phyloP scores from a whole-genome alignment of 805 yeast species.

The Scheffersomyces coipomensis region DNA sequence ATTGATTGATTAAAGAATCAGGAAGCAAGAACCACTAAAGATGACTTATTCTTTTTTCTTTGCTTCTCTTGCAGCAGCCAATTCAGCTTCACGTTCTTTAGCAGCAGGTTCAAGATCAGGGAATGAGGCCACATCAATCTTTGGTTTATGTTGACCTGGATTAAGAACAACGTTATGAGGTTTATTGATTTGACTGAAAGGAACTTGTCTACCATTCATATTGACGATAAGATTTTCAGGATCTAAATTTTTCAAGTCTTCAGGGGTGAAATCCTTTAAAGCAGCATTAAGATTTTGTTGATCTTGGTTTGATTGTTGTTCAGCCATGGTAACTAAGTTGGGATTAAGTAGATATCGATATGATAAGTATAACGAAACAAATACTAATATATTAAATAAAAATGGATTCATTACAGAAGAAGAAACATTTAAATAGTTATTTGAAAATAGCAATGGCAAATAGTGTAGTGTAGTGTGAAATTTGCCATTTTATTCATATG shows the following conservation, averaged over 20 bases:
- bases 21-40: too few relatives aligned
- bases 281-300: slow-evolving; percentile 4
- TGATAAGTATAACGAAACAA: slow-evolving; percentile 3
- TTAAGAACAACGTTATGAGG: slow-evolving; percentile 35
- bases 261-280: not conserved
- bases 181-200: slow-evolving; percentile 33
- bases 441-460: too few relatives aligned
- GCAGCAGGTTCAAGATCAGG: slow-evolving; percentile 35
- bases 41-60: too few relatives aligned
- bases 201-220: slow-evolving; percentile 37
- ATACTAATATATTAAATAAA: slow-evolving; percentile 3
- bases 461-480: too few relatives aligned
- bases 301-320: slow-evolving; percentile 6
- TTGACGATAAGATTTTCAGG: slow-evolving; percentile 25
- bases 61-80: slow-evolving; percentile 2
- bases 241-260: slow-evolving; percentile 8
- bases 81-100: slow-evolving; percentile 21
- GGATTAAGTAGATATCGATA: slow-evolving; percentile 1
- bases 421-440: too few relatives aligned
- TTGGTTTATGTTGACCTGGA: slow-evolving; percentile 20
- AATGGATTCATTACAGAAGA: slow-evolving; percentile 6
- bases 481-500: too few relatives aligned
- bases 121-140: slow-evolving; percentile 19
- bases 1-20: too few relatives aligned
- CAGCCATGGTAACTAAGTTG: slow-evolving; percentile 1